These are phyloP conservation scores for Aspergillus quadrilineatus DNA, from an alignment of 2,329 filamentous ascomycete genomes.

Conservation along the genomic window DNA sequence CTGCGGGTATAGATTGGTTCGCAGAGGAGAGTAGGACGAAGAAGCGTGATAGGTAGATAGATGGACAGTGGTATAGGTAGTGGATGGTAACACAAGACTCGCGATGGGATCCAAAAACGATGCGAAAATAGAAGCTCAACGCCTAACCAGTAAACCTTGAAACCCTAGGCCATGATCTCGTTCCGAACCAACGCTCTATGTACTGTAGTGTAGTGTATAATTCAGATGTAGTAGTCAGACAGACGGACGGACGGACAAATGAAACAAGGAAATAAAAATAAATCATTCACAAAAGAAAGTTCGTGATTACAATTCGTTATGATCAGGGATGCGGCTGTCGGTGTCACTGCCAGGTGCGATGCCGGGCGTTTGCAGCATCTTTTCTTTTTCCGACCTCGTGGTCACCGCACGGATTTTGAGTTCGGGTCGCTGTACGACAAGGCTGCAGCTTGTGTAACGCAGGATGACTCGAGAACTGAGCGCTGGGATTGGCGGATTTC, in stretches of 20 bases:
- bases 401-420: background rate
- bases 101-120: background rate
- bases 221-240: background rate
- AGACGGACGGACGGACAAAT: background rate
- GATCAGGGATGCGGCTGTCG: background rate
- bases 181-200: background rate
- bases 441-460: slow-evolving; percentile 2
- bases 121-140: background rate
- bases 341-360: background rate
- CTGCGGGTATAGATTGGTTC: background rate
- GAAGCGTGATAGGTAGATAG: background rate
- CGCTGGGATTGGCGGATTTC: background rate
- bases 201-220: background rate
- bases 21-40: background rate
- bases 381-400: background rate
- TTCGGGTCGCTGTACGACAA: slow-evolving; percentile 2
- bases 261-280: background rate
- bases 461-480: background rate
- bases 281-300: background rate
- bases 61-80: background rate
- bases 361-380: background rate
- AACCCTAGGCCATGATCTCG: background rate
- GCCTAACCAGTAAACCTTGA: background rate
- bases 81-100: background rate
- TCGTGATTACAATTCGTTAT: slow-evolving; percentile 8